These are phyloP conservation scores for Gynostemma pentaphyllum DNA, from an alignment of 306 rosid species.

Conservation along the genomic window DNA sequence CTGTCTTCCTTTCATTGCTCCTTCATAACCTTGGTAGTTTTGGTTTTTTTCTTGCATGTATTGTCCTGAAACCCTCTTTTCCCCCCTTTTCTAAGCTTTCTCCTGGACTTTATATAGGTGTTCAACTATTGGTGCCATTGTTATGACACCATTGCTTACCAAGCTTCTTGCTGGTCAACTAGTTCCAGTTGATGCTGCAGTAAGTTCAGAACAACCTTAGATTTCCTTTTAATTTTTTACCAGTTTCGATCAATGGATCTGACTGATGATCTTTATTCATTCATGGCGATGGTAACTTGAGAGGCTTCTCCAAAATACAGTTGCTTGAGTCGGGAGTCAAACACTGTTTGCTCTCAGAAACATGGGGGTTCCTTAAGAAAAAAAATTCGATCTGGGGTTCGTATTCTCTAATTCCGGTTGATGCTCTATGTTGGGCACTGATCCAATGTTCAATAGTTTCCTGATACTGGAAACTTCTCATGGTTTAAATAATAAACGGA, in stretches of 20 bases:
- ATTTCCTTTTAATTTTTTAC: neutral
- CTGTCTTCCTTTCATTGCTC: neutral
- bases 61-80: neutral
- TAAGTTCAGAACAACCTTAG: constrained; percentile 33
- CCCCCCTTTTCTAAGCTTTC: neutral
- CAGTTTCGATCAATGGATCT: neutral
- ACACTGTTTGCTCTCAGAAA: neutral
- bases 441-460: no score
- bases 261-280: neutral
- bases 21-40: neutral
- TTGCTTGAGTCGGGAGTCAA: neutral
- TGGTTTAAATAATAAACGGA: no score
- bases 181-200: constrained; percentile 92
- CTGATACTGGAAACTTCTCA: no score
- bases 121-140: constrained; percentile 83
- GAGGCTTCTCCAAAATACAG: neutral
- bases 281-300: neutral
- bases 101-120: constrained; percentile 38
- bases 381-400: no score
- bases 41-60: neutral
- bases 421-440: no score
- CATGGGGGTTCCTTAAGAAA: no score
- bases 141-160: constrained; percentile 90
- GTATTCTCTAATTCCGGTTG: no score
- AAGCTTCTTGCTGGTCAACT: constrained; percentile 93